Evolutionary conservation across 495 filamentous ascomycete genomes (phyloP).

Genomic region (Penicillium flavigenum): DNA sequence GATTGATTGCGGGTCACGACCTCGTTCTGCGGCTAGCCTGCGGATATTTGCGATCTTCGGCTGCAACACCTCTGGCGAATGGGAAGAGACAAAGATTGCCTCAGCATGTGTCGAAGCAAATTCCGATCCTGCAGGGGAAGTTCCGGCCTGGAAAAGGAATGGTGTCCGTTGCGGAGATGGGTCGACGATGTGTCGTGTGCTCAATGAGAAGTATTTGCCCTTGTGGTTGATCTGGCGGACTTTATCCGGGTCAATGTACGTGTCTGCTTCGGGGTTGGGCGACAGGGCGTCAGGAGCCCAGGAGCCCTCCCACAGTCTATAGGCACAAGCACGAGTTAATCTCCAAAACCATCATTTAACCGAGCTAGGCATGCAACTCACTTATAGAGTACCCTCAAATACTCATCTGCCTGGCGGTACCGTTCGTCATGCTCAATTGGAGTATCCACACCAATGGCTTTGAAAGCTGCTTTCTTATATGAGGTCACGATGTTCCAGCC

Average conservation of each 20-base stretch:
- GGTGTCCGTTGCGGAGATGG: slow-evolving; percentile 63
- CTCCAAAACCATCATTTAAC: no score
- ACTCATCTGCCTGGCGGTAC: slow-evolving; percentile 62
- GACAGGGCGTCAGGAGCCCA: slow-evolving; percentile 56
- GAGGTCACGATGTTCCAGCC: slow-evolving; percentile 68
- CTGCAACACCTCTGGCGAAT: slow-evolving; percentile 49
- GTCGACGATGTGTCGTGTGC: slow-evolving; percentile 54
- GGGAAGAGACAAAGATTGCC: slow-evolving; percentile 61
- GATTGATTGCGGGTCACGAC: slow-evolving; percentile 54
- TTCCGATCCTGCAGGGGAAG: slow-evolving; percentile 53
- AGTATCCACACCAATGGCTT: slow-evolving; percentile 55
- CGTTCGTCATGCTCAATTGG: slow-evolving; percentile 62
- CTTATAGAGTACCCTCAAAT: slow-evolving; percentile 57
- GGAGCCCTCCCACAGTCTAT: slow-evolving; percentile 59
- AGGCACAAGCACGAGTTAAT: background rate
- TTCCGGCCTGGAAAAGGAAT: slow-evolving; percentile 65
- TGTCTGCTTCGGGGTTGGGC: slow-evolving; percentile 49
- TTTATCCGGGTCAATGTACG: slow-evolving; percentile 54
- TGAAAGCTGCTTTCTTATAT: slow-evolving; percentile 59
- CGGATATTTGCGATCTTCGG: slow-evolving; percentile 58
- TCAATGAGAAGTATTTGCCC: slow-evolving; percentile 57
- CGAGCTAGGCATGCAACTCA: slow-evolving; percentile 14
- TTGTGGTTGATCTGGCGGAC: slow-evolving; percentile 59
- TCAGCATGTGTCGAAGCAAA: slow-evolving; percentile 65
- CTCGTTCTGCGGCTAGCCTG: slow-evolving; percentile 47